Base-by-base conservation (phyloP, 176 grass and related monocot genomes). In the Aechmea fasciata region DNA sequence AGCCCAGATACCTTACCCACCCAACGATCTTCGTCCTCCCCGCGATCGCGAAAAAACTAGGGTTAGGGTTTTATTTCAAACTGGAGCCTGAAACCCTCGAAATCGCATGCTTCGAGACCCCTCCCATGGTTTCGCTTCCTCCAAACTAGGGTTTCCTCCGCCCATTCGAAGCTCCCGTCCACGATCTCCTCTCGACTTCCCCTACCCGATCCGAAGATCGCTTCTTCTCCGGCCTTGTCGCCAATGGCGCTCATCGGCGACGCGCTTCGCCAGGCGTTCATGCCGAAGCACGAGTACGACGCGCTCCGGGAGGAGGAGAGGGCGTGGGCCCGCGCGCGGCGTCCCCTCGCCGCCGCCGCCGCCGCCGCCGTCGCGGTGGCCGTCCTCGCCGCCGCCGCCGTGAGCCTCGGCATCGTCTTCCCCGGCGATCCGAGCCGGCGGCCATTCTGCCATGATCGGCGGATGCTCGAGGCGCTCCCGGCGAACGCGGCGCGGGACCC, bases 321-420 rank as follows among this genome's bases (percentile, higher is more conserved):
- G 57, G 69, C 83, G 41, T 87, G 80, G 76, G 79, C 83, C 3
- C 78, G 77, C 49, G 74, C 86, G 75, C 88, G 84, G 73, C 73
- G 73, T 48, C 88, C 82, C n/a, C 80, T 92, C 15, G 84, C 72
- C 51, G 76, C 50, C 4, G 70, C 26, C 1, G 51, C 80, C 2
- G 84, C 83, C 25, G 53, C 73, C 52, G 78, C 84, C 57, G 67
- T 92, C 20, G 65, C 75, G 41, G 67, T 74, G 68, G 82, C 76
- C 15, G 75, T 85, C 18, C 51, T 77, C 12, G 76, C 67, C 4
- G 74, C 94, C 1, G 79, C 69, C 1, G 49, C 81, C 52, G 80
- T 92, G 29, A 97, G 89, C 82, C 87, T 87, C 49, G 77, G 73
- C 67, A 97, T 92, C 64, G 89, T 97, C 11, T 92, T 90, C 69